These are phyloP conservation scores for Geotrichum europaeum DNA, from an alignment of 1,139 yeast species.

Conservation along the genomic window DNA sequence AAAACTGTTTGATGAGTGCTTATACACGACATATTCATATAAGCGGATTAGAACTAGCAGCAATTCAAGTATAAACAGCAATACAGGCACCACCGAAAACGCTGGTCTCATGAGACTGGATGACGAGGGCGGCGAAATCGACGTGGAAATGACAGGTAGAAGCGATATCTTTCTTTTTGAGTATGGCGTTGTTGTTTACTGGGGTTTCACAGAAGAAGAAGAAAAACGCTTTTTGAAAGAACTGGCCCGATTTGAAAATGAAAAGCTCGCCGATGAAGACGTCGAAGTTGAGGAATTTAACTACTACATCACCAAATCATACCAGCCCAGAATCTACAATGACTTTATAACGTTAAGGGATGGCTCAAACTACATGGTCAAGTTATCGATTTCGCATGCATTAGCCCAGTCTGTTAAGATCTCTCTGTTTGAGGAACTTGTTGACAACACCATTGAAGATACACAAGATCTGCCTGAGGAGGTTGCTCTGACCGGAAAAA, in stretches of 20 bases:
- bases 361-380: conserved; percentile 84
- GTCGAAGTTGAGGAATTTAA: conserved; percentile 91
- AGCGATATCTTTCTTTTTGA: conserved; percentile 85
- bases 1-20: conserved; percentile 85
- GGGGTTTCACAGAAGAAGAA: conserved; percentile 88
- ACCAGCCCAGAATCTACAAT: conserved; percentile 91
- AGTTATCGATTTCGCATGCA: conserved; percentile 84
- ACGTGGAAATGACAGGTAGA: conserved; percentile 61
- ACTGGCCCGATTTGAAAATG: conserved; percentile 81
- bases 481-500: conserved; percentile 89
- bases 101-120: conserved; percentile 58
- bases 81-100: neutral
- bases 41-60: conserved; percentile 42
- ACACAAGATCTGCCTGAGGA: conserved; percentile 96
- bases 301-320: conserved; percentile 84
- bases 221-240: conserved; percentile 79
- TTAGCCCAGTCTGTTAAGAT: conserved; percentile 90
- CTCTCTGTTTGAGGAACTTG: conserved; percentile 88
- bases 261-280: conserved; percentile 83
- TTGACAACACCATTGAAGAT: conserved; percentile 92
- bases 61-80: neutral
- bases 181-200: conserved; percentile 88
- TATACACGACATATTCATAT: conserved; percentile 77
- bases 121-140: conserved; percentile 93
- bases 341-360: conserved; percentile 90